These are phyloP conservation scores for Aethionema arabicum DNA, from an alignment of 345 rosid species.

Conservation along the genomic window DNA sequence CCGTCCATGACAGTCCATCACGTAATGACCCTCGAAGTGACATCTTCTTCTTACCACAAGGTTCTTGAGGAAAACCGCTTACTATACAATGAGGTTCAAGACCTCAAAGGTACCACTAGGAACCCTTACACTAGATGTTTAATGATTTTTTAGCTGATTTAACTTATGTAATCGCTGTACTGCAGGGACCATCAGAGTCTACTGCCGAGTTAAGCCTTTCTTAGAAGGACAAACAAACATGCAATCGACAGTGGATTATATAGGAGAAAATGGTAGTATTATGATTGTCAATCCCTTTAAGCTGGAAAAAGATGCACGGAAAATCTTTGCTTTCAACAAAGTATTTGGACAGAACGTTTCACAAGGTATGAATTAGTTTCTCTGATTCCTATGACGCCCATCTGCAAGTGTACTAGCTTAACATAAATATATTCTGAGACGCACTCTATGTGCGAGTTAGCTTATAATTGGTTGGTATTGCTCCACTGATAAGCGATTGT, in stretches of 20 bases:
- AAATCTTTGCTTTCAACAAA: constrained; percentile 81
- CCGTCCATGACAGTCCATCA: constrained; percentile 52
- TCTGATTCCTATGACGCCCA: not conserved
- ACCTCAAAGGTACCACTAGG: constrained; percentile 70
- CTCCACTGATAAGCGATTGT: constrained; percentile 12
- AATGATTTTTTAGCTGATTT: not conserved
- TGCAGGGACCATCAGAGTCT: constrained; percentile 87
- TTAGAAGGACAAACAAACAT: constrained; percentile 56
- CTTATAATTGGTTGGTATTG: not conserved
- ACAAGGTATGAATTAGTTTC: constrained; percentile 53
- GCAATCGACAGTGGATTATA: constrained; percentile 79
- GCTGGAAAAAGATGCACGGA: constrained; percentile 87
- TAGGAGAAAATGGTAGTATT: constrained; percentile 94
- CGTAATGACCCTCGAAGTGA: constrained; percentile 68
- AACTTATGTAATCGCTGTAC: constrained; percentile 16
- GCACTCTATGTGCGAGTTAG: not conserved
- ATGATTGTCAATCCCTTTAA: constrained; percentile 85
- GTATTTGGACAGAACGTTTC: constrained; percentile 69
- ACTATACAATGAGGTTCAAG: constrained; percentile 98
- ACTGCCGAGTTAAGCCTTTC: constrained; percentile 90
- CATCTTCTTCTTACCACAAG: constrained; percentile 74
- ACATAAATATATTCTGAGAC: not conserved
- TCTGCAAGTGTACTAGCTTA: not conserved
- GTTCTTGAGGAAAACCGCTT: constrained; percentile 86
- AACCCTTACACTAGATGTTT: not conserved